A percentile compares a stretch with the other conserved stretches of the same genome.
Conservation (phyloP, 2,329 filamentous ascomycete species). For the Pseudocercospora cruenta region DNA sequence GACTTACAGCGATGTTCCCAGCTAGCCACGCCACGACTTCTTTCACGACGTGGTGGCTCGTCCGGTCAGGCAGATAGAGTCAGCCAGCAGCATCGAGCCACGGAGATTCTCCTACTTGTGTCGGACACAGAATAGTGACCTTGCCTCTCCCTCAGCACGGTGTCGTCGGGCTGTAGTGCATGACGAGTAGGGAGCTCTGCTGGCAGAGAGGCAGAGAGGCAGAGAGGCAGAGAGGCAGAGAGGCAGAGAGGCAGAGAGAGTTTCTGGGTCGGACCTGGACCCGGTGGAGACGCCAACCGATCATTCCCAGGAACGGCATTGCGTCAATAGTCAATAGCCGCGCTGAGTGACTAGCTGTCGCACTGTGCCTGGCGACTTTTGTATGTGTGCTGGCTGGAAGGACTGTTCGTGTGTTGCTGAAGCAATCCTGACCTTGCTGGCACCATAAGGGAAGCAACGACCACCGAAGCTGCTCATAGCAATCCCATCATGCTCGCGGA, state of each 20-base stretch:
- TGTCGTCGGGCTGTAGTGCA: not conserved
- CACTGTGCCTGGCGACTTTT: not conserved
- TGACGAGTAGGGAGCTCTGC: not conserved
- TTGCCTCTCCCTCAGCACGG: not conserved
- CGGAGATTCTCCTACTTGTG: not conserved
- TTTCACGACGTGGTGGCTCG: not conserved
- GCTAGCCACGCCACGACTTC: not conserved
- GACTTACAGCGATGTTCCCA: not conserved
- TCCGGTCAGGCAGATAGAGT: not conserved
- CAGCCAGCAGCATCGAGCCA: not conserved
- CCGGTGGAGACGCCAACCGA: not conserved
- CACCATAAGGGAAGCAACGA: not conserved
- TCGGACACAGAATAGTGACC: not conserved
- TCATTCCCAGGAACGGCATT: conserved; percentile 10
- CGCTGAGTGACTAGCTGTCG: not conserved
- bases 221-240: not conserved
- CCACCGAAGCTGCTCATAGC: not conserved
- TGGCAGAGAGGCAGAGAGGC: not conserved
- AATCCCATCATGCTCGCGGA: conserved; percentile 4
- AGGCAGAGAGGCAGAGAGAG: not conserved
- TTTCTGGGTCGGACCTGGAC: not conserved
- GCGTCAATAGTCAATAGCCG: conserved; percentile 18
- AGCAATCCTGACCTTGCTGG: not conserved
- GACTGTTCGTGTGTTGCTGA: not conserved
- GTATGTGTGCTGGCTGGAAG: not conserved